phyloP scores from a whole-genome alignment of 495 filamentous ascomycete species.

The Neurospora hispaniola region DNA sequence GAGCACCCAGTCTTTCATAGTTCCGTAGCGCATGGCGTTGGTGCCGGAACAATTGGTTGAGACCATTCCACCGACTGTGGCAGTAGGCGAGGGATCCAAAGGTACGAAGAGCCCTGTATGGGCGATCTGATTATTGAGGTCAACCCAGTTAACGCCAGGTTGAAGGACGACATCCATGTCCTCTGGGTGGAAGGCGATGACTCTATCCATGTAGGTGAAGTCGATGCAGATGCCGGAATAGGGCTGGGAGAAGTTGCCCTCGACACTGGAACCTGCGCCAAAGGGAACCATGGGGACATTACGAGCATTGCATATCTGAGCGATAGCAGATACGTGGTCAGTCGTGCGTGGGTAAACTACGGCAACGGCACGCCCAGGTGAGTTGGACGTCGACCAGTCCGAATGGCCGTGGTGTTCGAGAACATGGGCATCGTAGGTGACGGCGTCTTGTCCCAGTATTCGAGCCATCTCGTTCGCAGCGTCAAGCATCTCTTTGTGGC shows the following conservation, averaged over 20 bases:
- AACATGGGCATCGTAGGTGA: constrained; percentile 67
- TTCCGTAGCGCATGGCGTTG: constrained; percentile 69
- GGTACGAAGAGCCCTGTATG: constrained; percentile 74
- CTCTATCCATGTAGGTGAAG: constrained; percentile 71
- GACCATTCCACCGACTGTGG: constrained; percentile 60
- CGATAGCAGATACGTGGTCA: constrained; percentile 67
- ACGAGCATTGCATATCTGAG: constrained; percentile 64
- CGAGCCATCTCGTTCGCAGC: constrained; percentile 50
- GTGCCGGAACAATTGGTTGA: constrained; percentile 70
- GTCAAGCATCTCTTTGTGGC: constrained; percentile 24
- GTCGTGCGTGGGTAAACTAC: constrained; percentile 64
- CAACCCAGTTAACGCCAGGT: constrained; percentile 75
- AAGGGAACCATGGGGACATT: constrained; percentile 77
- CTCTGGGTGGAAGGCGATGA: constrained; percentile 62
- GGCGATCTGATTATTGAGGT: constrained; percentile 65
- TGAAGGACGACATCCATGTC: constrained; percentile 91
- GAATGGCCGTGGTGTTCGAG: constrained; percentile 71
- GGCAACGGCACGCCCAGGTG: constrained; percentile 57
- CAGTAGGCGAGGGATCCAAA: constrained; percentile 57
- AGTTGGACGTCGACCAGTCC: constrained; percentile 79
- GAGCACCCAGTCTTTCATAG: constrained; percentile 78
- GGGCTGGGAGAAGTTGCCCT: constrained; percentile 77
- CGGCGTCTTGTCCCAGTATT: constrained; percentile 49
- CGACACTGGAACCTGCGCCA: constrained; percentile 74
- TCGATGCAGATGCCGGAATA: constrained; percentile 76